Evolutionary conservation across 2,329 filamentous ascomycete species (phyloP).

Genomic region (Trichophyton mentagrophytes): DNA sequence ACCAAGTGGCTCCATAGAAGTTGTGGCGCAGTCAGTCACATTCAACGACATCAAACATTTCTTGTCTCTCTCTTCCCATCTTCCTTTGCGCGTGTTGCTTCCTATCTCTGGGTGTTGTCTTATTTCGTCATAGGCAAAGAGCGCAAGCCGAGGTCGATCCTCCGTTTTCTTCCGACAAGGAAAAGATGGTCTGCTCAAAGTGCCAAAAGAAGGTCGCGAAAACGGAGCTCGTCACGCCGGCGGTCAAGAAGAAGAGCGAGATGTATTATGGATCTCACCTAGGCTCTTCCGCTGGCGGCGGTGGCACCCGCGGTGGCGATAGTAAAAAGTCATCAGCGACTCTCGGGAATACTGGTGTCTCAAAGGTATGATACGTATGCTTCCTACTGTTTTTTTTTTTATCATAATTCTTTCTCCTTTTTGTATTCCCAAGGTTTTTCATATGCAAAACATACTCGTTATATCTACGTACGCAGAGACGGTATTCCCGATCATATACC

Average conservation of each 20-base stretch:
- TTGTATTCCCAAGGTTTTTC: no score
- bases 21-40: constrained; percentile 1
- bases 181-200: constrained; percentile 50
- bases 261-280: constrained; percentile 52
- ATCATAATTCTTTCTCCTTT: no score
- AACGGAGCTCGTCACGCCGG: constrained; percentile 50
- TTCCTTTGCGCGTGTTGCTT: no score
- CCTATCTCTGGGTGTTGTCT: not conserved
- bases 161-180: not conserved
- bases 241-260: constrained; percentile 54
- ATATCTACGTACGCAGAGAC: no score
- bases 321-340: constrained; percentile 39
- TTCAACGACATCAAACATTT: not conserved
- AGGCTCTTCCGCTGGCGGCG: constrained; percentile 23
- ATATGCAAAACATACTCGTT: no score
- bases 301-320: constrained; percentile 25
- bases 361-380: constrained; percentile 37
- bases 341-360: constrained; percentile 45
- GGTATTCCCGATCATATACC: not conserved
- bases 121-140: not conserved
- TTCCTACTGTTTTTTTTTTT: not conserved
- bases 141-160: not conserved
- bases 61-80: not conserved
- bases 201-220: constrained; percentile 49
- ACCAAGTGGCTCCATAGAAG: not conserved